Evolutionary conservation across 1,284 basidiomycete genomes (phyloP).

Genomic region (Apiotrichum brassicae): DNA sequence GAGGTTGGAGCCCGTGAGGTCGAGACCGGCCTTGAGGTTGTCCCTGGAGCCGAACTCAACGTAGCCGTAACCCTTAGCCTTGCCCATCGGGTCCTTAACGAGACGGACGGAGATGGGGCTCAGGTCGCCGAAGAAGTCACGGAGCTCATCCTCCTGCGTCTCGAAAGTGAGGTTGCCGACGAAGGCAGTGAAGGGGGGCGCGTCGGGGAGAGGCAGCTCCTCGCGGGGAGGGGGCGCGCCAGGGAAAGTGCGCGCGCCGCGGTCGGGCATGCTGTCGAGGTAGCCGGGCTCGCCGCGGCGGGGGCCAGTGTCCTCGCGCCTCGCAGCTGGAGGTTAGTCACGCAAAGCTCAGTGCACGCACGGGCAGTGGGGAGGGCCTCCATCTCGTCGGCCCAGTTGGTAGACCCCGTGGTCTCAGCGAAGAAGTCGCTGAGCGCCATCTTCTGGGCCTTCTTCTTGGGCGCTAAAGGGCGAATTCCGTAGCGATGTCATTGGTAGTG

Average conservation of each 20-base stretch:
- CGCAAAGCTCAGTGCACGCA: neutral
- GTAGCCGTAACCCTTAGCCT: slow-evolving; percentile 96
- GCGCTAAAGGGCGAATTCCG: slow-evolving; percentile 30
- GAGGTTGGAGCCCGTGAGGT: slow-evolving; percentile 57
- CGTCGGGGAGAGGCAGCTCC: slow-evolving; percentile 88
- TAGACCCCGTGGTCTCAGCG: slow-evolving; percentile 54
- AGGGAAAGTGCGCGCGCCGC: slow-evolving; percentile 24
- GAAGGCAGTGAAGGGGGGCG: slow-evolving; percentile 92
- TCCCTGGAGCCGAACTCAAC: slow-evolving; percentile 85
- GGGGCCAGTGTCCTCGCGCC: slow-evolving; percentile 38
- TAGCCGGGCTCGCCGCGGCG: slow-evolving; percentile 45
- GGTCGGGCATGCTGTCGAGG: slow-evolving; percentile 47
- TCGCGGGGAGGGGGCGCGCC: slow-evolving; percentile 59
- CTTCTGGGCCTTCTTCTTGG: slow-evolving; percentile 77
- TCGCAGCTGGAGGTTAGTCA: slow-evolving; percentile 40
- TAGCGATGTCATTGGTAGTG: neutral
- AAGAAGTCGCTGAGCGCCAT: slow-evolving; percentile 86
- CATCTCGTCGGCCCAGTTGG: slow-evolving; percentile 15
- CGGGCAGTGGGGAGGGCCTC: slow-evolving; percentile 12
- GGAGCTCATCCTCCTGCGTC: slow-evolving; percentile 74
- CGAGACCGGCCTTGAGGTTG: slow-evolving; percentile 73
- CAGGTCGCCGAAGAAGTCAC: slow-evolving; percentile 61
- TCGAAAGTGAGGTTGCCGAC: slow-evolving; percentile 95
- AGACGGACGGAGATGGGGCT: slow-evolving; percentile 82
- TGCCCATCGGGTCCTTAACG: slow-evolving; percentile 82